Percentiles rank a stretch among this genome's conserved stretches.
These are phyloP conservation scores for Zasmidium citrigriseum DNA, from an alignment of 2,329 filamentous ascomycete genomes.

Conservation along the genomic window DNA sequence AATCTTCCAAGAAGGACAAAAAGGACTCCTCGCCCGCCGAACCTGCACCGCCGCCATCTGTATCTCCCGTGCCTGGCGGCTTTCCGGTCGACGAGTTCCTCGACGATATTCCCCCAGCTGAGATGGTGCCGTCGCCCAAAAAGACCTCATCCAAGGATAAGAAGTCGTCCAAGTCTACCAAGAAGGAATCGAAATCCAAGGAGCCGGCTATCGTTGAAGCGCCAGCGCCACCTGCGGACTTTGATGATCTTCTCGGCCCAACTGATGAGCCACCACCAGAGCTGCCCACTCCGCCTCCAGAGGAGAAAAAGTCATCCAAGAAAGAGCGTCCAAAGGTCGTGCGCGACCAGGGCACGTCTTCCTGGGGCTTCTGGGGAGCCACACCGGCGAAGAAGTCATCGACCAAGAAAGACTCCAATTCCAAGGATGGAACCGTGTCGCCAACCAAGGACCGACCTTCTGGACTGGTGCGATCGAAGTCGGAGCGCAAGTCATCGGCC, in stretches of 20 bases:
- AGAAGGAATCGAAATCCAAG: conserved; percentile 40
- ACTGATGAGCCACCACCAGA: conserved; percentile 37
- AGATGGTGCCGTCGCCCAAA: conserved; percentile 22
- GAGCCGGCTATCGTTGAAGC: conserved; percentile 35
- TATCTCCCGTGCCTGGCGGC: conserved; percentile 46
- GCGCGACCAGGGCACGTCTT: conserved; percentile 61
- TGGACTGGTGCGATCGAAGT: conserved; percentile 57
- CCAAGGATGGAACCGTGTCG: conserved; percentile 40
- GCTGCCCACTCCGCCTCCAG: conserved; percentile 54
- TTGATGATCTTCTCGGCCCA: conserved; percentile 29
- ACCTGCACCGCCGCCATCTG: conserved; percentile 20
- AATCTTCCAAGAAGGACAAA: conserved; percentile 23
- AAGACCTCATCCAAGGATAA: conserved; percentile 26
- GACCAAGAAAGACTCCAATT: conserved; percentile 51
- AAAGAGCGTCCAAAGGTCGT: conserved; percentile 78
- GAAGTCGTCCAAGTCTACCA: conserved; percentile 23
- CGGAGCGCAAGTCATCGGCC: conserved; percentile 56
- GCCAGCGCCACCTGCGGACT: conserved; percentile 12
- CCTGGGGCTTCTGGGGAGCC: conserved; percentile 75
- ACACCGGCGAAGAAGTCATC: conserved; percentile 33
- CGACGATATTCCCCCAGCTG: conserved; percentile 26
- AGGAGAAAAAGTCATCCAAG: conserved; percentile 55
- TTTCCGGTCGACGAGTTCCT: conserved; percentile 49
- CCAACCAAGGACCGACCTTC: conserved; percentile 43
- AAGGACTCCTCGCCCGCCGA: conserved; percentile 19